Evolutionary conservation across 192 early-diverging fungal genomes (phyloP).

Genomic region (Coemansia sp.): DNA sequence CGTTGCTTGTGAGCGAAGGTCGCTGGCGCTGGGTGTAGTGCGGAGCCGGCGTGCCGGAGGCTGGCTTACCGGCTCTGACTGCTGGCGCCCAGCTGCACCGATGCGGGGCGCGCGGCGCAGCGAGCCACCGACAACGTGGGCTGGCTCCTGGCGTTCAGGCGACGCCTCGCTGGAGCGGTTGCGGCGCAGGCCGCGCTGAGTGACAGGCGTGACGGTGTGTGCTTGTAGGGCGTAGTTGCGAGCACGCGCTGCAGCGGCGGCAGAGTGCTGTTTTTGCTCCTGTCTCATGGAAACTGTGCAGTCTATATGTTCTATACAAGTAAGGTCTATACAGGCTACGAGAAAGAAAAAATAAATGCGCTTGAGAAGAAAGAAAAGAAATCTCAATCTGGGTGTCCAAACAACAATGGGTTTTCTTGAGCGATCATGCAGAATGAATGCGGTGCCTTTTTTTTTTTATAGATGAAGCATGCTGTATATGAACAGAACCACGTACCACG

Average conservation of each 20-base stretch:
- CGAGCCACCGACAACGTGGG: constrained; percentile 1
- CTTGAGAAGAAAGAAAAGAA: constrained; percentile 4
- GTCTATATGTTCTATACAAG: too few species aligned
- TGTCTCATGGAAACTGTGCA: constrained; percentile 2
- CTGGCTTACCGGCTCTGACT: constrained; percentile 20
- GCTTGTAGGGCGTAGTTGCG: constrained; percentile 20
- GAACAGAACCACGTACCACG: constrained; percentile 25
- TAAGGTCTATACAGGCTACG: neutral
- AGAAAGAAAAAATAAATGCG: neutral
- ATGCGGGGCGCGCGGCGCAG: constrained; percentile 12
- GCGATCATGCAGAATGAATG: too few species aligned
- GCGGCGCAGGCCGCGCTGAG: constrained; percentile 15
- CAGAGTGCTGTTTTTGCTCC: neutral
- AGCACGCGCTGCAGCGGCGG: constrained; percentile 14
- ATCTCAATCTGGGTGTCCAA: neutral
- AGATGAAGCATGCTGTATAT: neutral
- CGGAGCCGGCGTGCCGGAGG: constrained; percentile 6
- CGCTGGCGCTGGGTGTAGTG: constrained; percentile 4
- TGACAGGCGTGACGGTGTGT: neutral
- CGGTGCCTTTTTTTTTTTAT: too few species aligned
- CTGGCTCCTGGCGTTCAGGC: neutral
- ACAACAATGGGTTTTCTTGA: neutral
- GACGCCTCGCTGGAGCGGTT: constrained; percentile 21
- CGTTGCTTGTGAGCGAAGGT: neutral
- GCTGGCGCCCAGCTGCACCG: constrained; percentile 20